Conservation (phyloP, 2,329 filamentous ascomycete genomes). For the Acrocalymma vagum region DNA sequence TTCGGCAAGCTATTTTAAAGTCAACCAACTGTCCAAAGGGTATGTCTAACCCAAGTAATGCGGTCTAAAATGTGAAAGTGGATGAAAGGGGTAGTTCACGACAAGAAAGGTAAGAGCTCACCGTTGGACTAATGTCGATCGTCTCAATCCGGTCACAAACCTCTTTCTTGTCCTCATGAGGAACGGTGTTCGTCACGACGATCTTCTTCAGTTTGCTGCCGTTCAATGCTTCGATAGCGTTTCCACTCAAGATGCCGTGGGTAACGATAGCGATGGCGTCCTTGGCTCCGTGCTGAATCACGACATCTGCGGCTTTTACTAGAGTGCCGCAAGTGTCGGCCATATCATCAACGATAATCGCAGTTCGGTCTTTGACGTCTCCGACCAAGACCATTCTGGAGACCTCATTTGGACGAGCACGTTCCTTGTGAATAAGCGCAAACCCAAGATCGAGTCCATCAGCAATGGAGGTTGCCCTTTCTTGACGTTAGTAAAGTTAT, state of each 20-base stretch:
- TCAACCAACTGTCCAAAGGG: too few relatives aligned
- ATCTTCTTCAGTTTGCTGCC: slow-evolving; percentile 77
- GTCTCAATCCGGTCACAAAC: slow-evolving; percentile 82
- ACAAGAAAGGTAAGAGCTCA: slow-evolving; percentile 39
- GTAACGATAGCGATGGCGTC: slow-evolving; percentile 95
- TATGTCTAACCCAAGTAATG: too few relatives aligned
- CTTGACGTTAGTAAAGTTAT: slow-evolving; percentile 19
- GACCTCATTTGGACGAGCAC: slow-evolving; percentile 88
- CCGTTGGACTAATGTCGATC: slow-evolving; percentile 88
- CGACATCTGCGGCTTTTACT: slow-evolving; percentile 86
- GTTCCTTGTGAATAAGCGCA: slow-evolving; percentile 96
- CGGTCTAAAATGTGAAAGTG: too few relatives aligned
- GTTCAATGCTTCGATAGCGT: slow-evolving; percentile 87
- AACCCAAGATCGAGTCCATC: slow-evolving; percentile 91
- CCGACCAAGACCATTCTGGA: slow-evolving; percentile 96
- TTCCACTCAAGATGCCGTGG: slow-evolving; percentile 88
- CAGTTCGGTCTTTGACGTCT: slow-evolving; percentile 87
- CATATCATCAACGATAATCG: slow-evolving; percentile 98
- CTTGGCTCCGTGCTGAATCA: slow-evolving; percentile 85
- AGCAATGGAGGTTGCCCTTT: slow-evolving; percentile 86
- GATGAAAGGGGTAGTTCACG: slow-evolving; percentile 20
- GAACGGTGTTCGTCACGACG: slow-evolving; percentile 91
- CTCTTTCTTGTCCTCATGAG: slow-evolving; percentile 80
- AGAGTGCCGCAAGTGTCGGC: slow-evolving; percentile 93
- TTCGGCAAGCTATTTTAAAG: slow-evolving; percentile 68